These are phyloP conservation scores for Dendrobium officinale DNA, from an alignment of 106 monocot genomes.

Conservation along the genomic window DNA sequence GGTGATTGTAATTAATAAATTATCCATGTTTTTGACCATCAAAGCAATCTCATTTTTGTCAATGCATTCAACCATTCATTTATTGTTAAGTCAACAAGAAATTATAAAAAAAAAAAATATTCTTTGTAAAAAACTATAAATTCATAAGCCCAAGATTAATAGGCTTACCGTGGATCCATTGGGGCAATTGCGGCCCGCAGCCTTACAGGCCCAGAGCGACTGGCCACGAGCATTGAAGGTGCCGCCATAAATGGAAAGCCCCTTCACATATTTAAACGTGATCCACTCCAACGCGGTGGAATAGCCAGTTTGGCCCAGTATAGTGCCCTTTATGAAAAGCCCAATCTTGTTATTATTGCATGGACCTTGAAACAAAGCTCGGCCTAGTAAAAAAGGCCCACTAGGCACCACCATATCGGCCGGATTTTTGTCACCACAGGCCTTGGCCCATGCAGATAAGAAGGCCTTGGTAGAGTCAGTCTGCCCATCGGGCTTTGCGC, in stretches of 20 bases:
- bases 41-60: too few species aligned
- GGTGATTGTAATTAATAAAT: too few species aligned
- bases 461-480: conserved; percentile 24
- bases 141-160: background rate
- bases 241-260: conserved; percentile 36
- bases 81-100: too few species aligned
- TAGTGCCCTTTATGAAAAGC: conserved; percentile 31
- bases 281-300: conserved; percentile 16
- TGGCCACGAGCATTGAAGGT: conserved; percentile 25
- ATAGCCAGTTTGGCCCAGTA: conserved; percentile 10
- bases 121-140: background rate
- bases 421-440: conserved; percentile 13
- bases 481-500: conserved; percentile 23
- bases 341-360: conserved; percentile 16
- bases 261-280: conserved; percentile 27
- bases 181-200: conserved; percentile 23
- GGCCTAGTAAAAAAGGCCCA: conserved; percentile 26
- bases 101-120: background rate
- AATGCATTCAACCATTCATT: too few species aligned
- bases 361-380: conserved; percentile 28
- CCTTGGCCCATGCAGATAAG: conserved; percentile 28
- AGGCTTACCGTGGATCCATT: conserved; percentile 19
- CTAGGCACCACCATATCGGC: conserved; percentile 20
- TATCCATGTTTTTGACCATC: too few species aligned
- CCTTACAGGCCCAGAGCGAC: conserved; percentile 37